Base-by-base conservation (phyloP, 352 stramenopile genomes). In the Phytopythium sindhum region DNA sequence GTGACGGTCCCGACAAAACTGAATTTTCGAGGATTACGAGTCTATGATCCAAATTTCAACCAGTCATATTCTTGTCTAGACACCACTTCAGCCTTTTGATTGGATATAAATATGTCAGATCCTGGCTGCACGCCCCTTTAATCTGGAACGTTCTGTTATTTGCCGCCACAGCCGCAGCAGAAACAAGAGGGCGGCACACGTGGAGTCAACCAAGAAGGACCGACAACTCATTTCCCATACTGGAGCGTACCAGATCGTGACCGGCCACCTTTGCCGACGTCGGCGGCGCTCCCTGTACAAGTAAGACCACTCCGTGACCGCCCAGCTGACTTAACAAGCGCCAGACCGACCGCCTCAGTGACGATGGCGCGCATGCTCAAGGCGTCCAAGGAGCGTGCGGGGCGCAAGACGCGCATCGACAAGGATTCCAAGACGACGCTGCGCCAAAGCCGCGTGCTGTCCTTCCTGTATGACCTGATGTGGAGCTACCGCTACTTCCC, bases 401-500 rank as follows among this genome's bases (percentile, higher is more conserved):
- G 78, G 73, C 86, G 84, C 64, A 66, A 75, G 31, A 94, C 86
- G 60, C 84, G 86, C 72, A 92, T 94, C 70, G 82, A 94, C 73
- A 94, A 94, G 70, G 86, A 94, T 76, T 75, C 89, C 48, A 91
- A 90, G 81, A 94, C 84, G 35, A 88, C 79, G 67, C 73, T 78
- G 51, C 69, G 78, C 64, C 79, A 89, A 47, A 91, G 82, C 57
- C 74, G 74, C 60, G 65, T 91, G 70, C 69, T 94, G 21, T 86
- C 81, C 41, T 76, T 89, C 52, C 73, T 91, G 54, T 93, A 94
- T 63, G 86, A 94, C 65, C 41, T 92, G 63, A 89, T 94, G 77
- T 94, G 86, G 84, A 95, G 86, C 70, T 95, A 95, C 72, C 84
- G 86, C 41, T 90, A 92, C 74, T 95, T 87, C 66, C 76, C 80